These are phyloP conservation scores for Pythium utonaiense DNA, from an alignment of 352 stramenopile genomes.

Conservation along the genomic window DNA sequence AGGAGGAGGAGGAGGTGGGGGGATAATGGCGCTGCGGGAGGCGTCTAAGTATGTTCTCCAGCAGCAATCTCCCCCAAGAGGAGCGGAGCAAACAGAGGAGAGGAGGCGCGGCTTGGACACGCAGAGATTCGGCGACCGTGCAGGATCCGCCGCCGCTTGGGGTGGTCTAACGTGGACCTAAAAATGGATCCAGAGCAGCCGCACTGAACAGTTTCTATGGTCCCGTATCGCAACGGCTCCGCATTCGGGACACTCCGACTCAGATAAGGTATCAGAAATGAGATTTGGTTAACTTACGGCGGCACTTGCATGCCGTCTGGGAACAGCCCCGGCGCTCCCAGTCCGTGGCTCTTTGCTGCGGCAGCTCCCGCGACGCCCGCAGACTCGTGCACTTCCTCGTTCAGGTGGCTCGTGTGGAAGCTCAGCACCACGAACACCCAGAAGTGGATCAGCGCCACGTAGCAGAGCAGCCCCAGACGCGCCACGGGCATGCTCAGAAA, in stretches of 20 bases:
- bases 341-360: constrained; percentile 23
- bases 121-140: not conserved
- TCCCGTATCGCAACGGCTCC: constrained; percentile 4
- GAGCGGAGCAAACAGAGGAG: not conserved
- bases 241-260: not conserved
- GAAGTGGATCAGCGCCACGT: constrained; percentile 77
- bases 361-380: constrained; percentile 19
- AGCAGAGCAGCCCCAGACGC: constrained; percentile 67
- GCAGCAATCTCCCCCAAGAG: not conserved
- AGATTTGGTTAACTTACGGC: constrained; percentile 28
- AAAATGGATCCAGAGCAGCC: not conserved
- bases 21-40: not conserved
- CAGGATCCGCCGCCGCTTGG: not conserved
- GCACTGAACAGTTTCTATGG: constrained; percentile 3
- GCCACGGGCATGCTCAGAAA: constrained; percentile 75
- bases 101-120: not conserved
- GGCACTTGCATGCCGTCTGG: constrained; percentile 26
- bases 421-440: constrained; percentile 86
- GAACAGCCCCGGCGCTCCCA: constrained; percentile 17
- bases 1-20: too few relatives aligned
- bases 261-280: constrained; percentile 20
- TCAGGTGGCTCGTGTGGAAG: constrained; percentile 86
- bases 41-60: not conserved
- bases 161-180: not conserved
- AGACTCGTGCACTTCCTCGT: constrained; percentile 60